Evolutionary conservation across 129 eudicot species (phyloP), one percentile per base, ranked within the genome.

Genomic region (Scalesia atractyloides): DNA sequence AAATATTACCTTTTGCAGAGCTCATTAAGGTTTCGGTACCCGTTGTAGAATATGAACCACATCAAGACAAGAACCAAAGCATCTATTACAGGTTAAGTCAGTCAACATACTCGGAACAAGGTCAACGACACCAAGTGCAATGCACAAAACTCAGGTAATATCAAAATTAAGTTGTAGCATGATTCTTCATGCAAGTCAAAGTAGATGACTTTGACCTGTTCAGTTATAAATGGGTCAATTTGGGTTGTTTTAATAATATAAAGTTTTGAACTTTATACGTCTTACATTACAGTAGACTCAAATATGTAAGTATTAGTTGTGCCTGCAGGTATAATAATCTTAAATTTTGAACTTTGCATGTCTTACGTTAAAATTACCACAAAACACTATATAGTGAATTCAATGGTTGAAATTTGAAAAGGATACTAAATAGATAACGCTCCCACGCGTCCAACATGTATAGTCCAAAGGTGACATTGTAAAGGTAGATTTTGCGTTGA

Each of bases 381-480:
- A 5, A 5, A 13, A 65, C 34, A 18, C 49, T 33, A 19, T 47
- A 19, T 19, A 17, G 12, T 2, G 49, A 26, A 30, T 50, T 63
- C 26, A 39, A 17, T 63, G 15, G 3, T 9, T 37, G 14, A 63
- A 62, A 76, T 1, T 9, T 39, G 30, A 64, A 62, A 76, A 89
- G 97, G 98, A 93, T 93, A 93, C 98, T 93, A 88, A 93, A 89
- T 34, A 93, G 85, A 52, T 73, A 89, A 66, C 98, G 97, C 86
- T 93, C 98, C 98, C 98, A 93, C 82, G 90, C 88, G 58, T 93
- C 98, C 54, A 93, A 15, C 98, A 93, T 93, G 90, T 93, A 90
- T 48, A 93, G 96, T 2, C 98, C 97, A 61, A 90, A 90, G 0
- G 95, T 92, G 70, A 89, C 88, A 66, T 93, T 89, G 95, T 90